Evolutionary conservation across 768 basidiomycete species (phyloP), one percentile per base, ranked within the genome.

Genomic region (Boletus sp.): DNA sequence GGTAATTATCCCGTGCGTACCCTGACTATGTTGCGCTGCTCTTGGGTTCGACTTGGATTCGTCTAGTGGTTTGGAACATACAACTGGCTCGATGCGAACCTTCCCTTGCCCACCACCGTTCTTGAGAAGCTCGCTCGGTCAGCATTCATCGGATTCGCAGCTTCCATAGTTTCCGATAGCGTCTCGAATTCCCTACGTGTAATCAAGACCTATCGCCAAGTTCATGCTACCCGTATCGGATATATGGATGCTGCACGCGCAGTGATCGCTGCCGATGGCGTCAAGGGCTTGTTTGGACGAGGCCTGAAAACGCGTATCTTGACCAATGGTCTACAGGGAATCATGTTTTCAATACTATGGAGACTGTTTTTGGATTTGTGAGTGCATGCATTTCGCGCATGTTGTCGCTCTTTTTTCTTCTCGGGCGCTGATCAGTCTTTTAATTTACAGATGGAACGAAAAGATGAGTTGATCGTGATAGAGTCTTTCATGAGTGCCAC

Each of bases 191-290:
- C 89, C 6, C 76, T 98, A 2, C 83, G 93, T 18, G 95, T 98
- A 3, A 75, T 98, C 67, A 98, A 98, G 80, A 98, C 96, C 0
- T 98, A 97, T 73, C 78, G 95, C 15, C 96, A 98, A 70, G 93
- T 95, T 33, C 84, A 94, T 67, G 86, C 89, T 58, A 83, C 83
- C 5, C 81, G 84, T 32, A 87, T 98, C 15, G 83, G 87, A 1
- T 98, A 98, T 69, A 54, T 78, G 5, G 83, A 86, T 50, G 91
- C 93, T 1, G 94, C 92, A 0, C 80, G 80, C 47, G 84, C 83
- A 6, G 89, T 98, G 47, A 76, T 97, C 37, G 80, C 80, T 1
- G 73, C 75, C 0, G 94, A 97, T 62, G 95, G 94, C 11, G 53
- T 86, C n/a, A 66, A 68, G 20, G 94, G 93, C 6, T 73, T 98